Conservation (phyloP, 352 stramenopile species). For the Pythium volutum region DNA sequence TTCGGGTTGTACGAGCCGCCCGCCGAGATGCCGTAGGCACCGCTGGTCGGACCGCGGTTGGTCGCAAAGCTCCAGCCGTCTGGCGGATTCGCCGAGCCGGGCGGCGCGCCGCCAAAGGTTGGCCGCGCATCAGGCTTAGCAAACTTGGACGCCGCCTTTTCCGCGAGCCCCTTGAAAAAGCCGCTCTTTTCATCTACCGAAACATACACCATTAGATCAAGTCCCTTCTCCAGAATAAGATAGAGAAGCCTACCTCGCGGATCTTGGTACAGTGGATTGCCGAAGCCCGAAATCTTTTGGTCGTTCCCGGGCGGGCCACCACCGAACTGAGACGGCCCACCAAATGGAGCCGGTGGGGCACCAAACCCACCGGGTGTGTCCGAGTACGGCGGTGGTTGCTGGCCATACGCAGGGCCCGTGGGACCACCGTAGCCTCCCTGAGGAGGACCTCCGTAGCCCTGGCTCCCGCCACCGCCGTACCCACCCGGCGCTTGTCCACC, state of each 20-base stretch:
- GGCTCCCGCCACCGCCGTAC: conserved; percentile 19
- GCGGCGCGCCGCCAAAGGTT: conserved; percentile 48
- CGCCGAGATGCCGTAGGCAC: conserved; percentile 49
- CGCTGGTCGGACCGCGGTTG: conserved; percentile 77
- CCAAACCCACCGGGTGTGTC: conserved; percentile 25
- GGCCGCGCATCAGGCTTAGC: conserved; percentile 56
- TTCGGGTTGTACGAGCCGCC: conserved; percentile 75
- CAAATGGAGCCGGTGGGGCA: conserved; percentile 29
- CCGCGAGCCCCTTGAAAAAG: conserved; percentile 84
- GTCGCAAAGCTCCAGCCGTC: conserved; percentile 85
- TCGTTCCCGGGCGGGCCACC: conserved; percentile 59
- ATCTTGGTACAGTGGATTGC: conserved; percentile 94
- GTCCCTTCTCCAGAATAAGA: too few relatives aligned
- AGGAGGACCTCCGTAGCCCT: conserved; percentile 30
- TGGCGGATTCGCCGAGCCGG: conserved; percentile 63
- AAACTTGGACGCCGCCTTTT: conserved; percentile 82
- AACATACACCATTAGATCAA: background rate
- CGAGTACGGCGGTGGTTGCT: conserved; percentile 29
- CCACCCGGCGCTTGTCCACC: conserved; percentile 24
- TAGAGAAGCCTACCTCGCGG: conserved; percentile 42
- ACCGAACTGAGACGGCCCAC: conserved; percentile 40
- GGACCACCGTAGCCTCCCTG: conserved; percentile 27
- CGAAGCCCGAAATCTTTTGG: conserved; percentile 90
- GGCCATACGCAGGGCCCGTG: conserved; percentile 24
- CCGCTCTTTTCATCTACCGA: conserved; percentile 68